phyloP scores from a whole-genome alignment of 768 basidiomycete genomes.

The Royoungia palumana region DNA sequence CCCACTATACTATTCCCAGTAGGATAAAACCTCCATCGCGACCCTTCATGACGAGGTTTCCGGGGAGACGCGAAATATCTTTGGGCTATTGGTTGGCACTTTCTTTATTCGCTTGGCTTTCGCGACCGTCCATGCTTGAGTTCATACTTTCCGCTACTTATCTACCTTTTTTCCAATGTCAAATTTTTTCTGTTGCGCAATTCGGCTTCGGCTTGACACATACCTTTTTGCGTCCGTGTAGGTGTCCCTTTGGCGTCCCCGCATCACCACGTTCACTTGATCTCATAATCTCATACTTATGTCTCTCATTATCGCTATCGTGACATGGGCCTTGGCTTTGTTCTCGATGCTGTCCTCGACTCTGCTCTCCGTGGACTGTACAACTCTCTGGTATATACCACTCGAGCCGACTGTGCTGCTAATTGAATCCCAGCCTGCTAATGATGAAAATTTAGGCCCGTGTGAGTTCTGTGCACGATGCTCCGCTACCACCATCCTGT shows the following conservation, averaged over 20 bases:
- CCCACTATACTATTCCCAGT: constrained; percentile 4
- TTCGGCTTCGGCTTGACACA: constrained; percentile 33
- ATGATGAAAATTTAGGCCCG: no score
- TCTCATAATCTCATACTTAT: constrained; percentile 28
- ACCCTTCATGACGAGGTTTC: constrained; percentile 2
- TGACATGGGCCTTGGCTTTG: constrained; percentile 19
- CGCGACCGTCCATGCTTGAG: constrained; percentile 25
- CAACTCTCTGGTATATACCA: constrained; percentile 17
- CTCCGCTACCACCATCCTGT: no score
- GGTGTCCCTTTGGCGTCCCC: constrained; percentile 23
- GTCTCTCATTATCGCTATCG: constrained; percentile 30
- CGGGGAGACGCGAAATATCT: constrained; percentile 22
- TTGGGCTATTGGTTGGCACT: constrained; percentile 66
- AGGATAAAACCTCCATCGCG: not conserved
- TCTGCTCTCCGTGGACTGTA: constrained; percentile 21
- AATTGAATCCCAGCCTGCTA: no score
- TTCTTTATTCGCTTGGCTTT: constrained; percentile 49
- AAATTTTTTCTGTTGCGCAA: constrained; percentile 32
- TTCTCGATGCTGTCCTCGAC: constrained; percentile 23
- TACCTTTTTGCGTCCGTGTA: constrained; percentile 19
- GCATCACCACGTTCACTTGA: constrained; percentile 30
- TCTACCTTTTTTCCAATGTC: constrained; percentile 28
- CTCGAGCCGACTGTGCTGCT: constrained; percentile 3
- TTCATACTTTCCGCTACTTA: constrained; percentile 28
- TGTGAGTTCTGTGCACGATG: no score